Evolutionary conservation across 352 stramenopile genomes (phyloP), one percentile per base, ranked within the genome.

Genomic region (Globisporangium cystogenes): DNA sequence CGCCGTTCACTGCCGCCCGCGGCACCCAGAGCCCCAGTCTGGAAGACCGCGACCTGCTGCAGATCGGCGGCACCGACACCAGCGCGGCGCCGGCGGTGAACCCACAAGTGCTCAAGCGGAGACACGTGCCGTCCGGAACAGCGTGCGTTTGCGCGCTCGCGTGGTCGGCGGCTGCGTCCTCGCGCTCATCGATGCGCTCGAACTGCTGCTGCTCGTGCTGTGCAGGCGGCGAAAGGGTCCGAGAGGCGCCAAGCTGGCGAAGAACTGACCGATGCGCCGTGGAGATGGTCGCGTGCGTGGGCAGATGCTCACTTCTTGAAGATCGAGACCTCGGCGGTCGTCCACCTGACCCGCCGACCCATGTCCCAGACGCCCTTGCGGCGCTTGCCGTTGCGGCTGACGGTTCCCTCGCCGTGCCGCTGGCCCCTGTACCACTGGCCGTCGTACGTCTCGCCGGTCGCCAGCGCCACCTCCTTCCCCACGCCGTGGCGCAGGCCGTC

Each of bases 281-380:
- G n/a, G n/a, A n/a, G n/a, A n/a, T n/a, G n/a, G n/a, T n/a, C n/a
- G 6, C 39, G 39, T 23, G 4, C 18, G 39, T 45, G 1, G 12
- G 24, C 39, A n/a, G 7, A 8, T 14, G 8, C 31, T 48, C 49
- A 71, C 31, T 57, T 48, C 21, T 74, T 75, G 46, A 50, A 31
- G n/a, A 82, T 39, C 15, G 74, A 27, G 11, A 79, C 44, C 29
- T 89, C 75, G 33, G 75, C 72, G 15, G 69, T 82, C 10, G 76
- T 87, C 80, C 80, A 90, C 57, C 84, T 87, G 27, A 76, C 51
- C 15, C 76, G 75, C 18, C 70, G 62, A 4, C 77, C 75, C 59
- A 60, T 74, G 48, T 87, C 73, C 80, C 80, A 90, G 24, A 81
- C 44, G 0, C 77, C 80, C 7, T 66, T 65, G 15, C 74, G 77